Percentiles rank a stretch among this genome's conserved stretches.
phyloP scores from a whole-genome alignment of 2,329 filamentous ascomycete species.

The Neonectria hederae region DNA sequence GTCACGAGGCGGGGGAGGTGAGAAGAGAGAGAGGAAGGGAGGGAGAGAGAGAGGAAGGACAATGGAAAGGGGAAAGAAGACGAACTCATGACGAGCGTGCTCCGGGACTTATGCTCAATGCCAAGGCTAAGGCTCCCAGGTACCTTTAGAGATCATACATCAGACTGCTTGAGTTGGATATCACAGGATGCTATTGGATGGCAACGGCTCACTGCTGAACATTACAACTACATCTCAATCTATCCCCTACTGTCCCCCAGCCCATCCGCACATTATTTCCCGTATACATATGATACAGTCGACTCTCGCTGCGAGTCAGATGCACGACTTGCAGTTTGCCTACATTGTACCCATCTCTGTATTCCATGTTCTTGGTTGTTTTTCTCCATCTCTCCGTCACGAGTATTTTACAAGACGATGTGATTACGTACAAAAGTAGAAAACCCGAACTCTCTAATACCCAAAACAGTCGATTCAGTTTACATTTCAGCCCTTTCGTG shows the following conservation, averaged over 20 bases:
- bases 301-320: background rate
- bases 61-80: background rate
- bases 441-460: background rate
- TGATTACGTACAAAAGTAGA: slow-evolving; percentile 18
- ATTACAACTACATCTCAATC: background rate
- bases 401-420: slow-evolving; percentile 1
- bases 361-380: slow-evolving; percentile 1
- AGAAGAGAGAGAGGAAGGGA: background rate
- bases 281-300: background rate
- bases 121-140: background rate
- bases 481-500: slow-evolving; percentile 65
- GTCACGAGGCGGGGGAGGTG: slow-evolving; percentile 39
- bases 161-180: background rate
- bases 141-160: background rate
- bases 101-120: background rate
- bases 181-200: background rate
- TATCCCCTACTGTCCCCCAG: background rate
- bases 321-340: background rate
- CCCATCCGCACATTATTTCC: background rate
- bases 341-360: background rate
- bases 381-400: background rate
- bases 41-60: background rate
- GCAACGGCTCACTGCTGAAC: background rate
- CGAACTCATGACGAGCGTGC: background rate
- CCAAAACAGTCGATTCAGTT: slow-evolving; percentile 6